Conservation (phyloP, 306 rosid genomes). For the Boehmeria nivea region DNA sequence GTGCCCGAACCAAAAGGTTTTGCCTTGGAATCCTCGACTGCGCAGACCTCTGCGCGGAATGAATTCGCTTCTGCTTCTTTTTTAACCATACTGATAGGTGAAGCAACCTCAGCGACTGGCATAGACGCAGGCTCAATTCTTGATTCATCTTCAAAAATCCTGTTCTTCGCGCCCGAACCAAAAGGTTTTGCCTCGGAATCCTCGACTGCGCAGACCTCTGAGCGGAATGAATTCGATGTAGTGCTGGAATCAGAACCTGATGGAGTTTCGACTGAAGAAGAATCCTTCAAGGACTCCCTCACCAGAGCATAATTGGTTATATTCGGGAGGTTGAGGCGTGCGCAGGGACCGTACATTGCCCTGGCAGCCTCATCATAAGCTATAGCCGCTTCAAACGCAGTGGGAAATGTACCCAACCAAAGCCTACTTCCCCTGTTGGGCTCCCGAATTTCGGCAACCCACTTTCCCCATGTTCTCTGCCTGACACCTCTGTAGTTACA, state of each 20-base stretch:
- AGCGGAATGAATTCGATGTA: slow-evolving; percentile 40
- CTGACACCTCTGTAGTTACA: slow-evolving; percentile 89
- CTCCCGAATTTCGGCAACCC: slow-evolving; percentile 93
- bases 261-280: slow-evolving; percentile 20
- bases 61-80: slow-evolving; percentile 37
- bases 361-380: slow-evolving; percentile 90
- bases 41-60: slow-evolving; percentile 56
- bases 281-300: slow-evolving; percentile 24
- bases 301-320: slow-evolving; percentile 23
- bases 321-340: slow-evolving; percentile 72
- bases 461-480: slow-evolving; percentile 97
- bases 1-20: neutral
- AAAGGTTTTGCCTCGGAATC: slow-evolving; percentile 21
- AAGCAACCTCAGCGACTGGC: slow-evolving; percentile 19
- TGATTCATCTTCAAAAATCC: slow-evolving; percentile 26
- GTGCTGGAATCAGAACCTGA: slow-evolving; percentile 43
- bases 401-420: slow-evolving; percentile 79
- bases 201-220: slow-evolving; percentile 51
- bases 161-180: neutral
- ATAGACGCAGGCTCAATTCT: neutral
- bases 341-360: slow-evolving; percentile 74
- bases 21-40: slow-evolving; percentile 31
- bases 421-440: slow-evolving; percentile 73
- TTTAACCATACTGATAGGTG: slow-evolving; percentile 23
- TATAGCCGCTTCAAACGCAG: slow-evolving; percentile 63